Conservation (phyloP, 2,329 filamentous ascomycete genomes). For the Pseudogymnoascus pannorum region DNA sequence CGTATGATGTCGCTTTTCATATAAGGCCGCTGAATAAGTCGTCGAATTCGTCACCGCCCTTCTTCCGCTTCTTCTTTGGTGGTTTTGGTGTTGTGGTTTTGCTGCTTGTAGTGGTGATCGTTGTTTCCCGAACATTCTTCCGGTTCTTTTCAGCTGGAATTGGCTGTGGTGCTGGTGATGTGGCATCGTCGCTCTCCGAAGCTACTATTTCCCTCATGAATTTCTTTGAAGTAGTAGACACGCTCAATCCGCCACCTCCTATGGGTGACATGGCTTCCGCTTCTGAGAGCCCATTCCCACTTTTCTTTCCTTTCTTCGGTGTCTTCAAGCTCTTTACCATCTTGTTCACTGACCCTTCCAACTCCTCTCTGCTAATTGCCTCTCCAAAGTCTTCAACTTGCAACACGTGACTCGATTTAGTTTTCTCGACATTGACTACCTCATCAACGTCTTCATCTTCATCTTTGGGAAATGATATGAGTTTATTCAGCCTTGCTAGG, state of each 20-base stretch:
- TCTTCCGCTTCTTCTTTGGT: slow-evolving; percentile 50
- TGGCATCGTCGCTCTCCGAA: neutral
- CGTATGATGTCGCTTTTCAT: slow-evolving; percentile 22
- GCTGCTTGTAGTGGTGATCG: neutral
- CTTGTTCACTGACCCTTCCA: slow-evolving; percentile 1
- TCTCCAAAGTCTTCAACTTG: slow-evolving; percentile 25
- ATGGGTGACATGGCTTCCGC: neutral
- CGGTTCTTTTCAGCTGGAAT: slow-evolving; percentile 18
- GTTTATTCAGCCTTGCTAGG: slow-evolving; percentile 50
- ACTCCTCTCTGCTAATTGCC: slow-evolving; percentile 26
- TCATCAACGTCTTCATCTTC: slow-evolving; percentile 2
- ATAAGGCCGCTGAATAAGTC: slow-evolving; percentile 60
- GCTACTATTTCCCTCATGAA: neutral
- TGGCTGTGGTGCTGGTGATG: neutral
- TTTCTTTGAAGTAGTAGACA: neutral
- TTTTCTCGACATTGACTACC: neutral
- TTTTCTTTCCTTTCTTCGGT: slow-evolving; percentile 6
- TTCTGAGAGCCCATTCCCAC: neutral
- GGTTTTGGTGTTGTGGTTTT: slow-evolving; percentile 22
- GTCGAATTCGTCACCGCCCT: slow-evolving; percentile 60
- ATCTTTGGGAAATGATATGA: slow-evolving; percentile 30
- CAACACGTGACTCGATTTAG: slow-evolving; percentile 12
- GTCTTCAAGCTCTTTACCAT: neutral
- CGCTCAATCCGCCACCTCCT: neutral
- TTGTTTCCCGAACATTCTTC: slow-evolving; percentile 17